Base-by-base conservation (phyloP, 176 grass and related monocot genomes). In the Phragmites australis region DNA sequence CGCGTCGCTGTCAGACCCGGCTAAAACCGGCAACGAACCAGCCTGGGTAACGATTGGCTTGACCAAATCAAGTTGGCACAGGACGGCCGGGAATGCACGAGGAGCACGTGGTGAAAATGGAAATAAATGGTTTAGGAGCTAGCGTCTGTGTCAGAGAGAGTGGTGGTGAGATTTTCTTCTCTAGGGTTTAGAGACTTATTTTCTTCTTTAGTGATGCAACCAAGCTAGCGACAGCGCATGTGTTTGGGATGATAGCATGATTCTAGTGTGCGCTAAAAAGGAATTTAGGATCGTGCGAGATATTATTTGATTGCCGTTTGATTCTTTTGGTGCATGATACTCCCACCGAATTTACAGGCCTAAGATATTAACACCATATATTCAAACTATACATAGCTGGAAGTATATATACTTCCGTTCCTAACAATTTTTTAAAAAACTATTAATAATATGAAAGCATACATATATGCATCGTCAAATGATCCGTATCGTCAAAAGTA, bases 61-160 rank as follows among this genome's bases (percentile, higher is more conserved):
- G n/a, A n/a, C n/a, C 15, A 53, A 56, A 66, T 39, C 53, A 23
- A n/a, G n/a, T n/a, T n/a, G n/a, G n/a, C n/a, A 56, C 9, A 11
- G 10, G 29, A 25, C 19, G 25, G 13, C 7, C 48, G 23, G 15
- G 53, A 7, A 69, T 37, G 56, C 46, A 65, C 29, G 57, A 74
- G 69, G 32, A 66, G 48, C 81, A 83, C 81, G 23, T 54, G 70
- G 22, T n/a, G 47, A 40, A n/a, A n/a, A n/a, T n/a, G n/a, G n/a
- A n/a, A n/a, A n/a, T n/a, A 17, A 74, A 52, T 13, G 8, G 23
- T 25, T 53, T 63, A 41, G 57, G 58, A 5, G 6, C 2, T 17
- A 27, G 54, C 47, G 31, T 77, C 41, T 37, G 18, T 64, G 31
- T 21, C 23, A 9, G 40, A 31, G 16, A 21, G 27, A 72, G 45